Conservation (phyloP, 1,284 basidiomycete species). For the Porogramme epimiltina region DNA sequence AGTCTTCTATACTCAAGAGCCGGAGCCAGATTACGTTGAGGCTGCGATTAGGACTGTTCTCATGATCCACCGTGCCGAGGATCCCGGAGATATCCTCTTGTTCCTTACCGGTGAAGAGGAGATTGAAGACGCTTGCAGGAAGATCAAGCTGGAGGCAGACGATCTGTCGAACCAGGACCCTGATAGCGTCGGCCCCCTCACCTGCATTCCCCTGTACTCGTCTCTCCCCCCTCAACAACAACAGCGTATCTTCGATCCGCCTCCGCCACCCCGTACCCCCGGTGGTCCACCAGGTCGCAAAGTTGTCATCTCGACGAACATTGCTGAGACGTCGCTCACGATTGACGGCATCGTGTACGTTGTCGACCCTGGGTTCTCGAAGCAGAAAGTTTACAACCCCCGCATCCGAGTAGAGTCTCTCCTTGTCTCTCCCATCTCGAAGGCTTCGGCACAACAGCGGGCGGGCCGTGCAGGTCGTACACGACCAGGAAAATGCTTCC, state of each 20-base stretch:
- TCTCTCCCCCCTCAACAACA: constrained; percentile 88
- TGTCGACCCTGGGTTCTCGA: constrained; percentile 96
- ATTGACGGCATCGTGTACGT: constrained; percentile 99
- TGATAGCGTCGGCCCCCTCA: constrained; percentile 86
- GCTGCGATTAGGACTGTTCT: constrained; percentile 96
- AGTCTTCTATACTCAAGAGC: constrained; percentile 94
- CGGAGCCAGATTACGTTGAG: constrained; percentile 96
- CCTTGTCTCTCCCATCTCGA: constrained; percentile 93
- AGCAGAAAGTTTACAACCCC: constrained; percentile 97
- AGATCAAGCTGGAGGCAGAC: constrained; percentile 90
- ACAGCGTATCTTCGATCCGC: constrained; percentile 91
- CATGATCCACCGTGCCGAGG: constrained; percentile 97
- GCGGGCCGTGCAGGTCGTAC: constrained; percentile 97
- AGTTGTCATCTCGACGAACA: constrained; percentile 95
- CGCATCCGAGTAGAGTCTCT: constrained; percentile 95
- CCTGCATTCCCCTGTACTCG: constrained; percentile 40
- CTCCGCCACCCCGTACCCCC: constrained; percentile 64
- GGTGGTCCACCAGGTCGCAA: constrained; percentile 89
- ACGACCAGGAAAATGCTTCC: constrained; percentile 95
- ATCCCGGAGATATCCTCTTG: constrained; percentile 89
- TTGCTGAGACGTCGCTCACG: constrained; percentile 96
- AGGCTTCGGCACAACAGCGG: constrained; percentile 94
- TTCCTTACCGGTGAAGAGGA: constrained; percentile 99
- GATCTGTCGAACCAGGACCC: constrained; percentile 71
- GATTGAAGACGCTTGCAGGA: constrained; percentile 95